Base-by-base conservation (phyloP, 352 stramenopile species). In the Pythium rishiriense region DNA sequence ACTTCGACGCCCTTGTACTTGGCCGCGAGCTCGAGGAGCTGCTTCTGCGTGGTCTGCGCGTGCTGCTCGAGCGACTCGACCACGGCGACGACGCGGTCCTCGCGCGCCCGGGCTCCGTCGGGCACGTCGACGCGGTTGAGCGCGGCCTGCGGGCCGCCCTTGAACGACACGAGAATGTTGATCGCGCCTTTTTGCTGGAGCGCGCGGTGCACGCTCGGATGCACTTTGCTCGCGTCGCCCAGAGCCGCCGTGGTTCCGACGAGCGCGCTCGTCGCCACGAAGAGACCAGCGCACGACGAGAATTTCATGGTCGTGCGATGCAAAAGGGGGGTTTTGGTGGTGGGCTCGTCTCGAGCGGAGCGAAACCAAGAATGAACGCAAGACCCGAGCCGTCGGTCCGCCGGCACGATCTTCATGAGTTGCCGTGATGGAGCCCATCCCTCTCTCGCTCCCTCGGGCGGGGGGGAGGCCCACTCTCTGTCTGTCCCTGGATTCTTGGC, bases 91-190 rank as follows among this genome's bases (percentile, higher is more conserved):
- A 68, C 53, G 26, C 53, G 51, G 6, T 68, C 61, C 42, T 62
- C 52, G 15, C 46, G 52, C 29, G 47, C 35, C 4, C 54, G 53
- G 2, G 46, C 10, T 19, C 62, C 62, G n/a, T 24, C 55, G 15
- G 31, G 22, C 3, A 63, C 53, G 6, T 68, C 47, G 19, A 68
- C 60, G 15, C 25, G 25, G 24, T 54, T 35, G 0, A 68, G 46
- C 8, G 62, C 62, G 0, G 54, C 46, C 39, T 63, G 47, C 12
- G 52, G 26, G 5, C 62, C 62, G 28, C 43, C 37, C 22, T 68
- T 63, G 46, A 68, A 68, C 14, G 66, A 68, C 9, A 73, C 55
- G 21, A 73, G 58, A 26, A 73, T 57, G 39, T 73, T 56, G 29
- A 54, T 46, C 2, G 41, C 33, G 35, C 66, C 66, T 15, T 45